These are phyloP conservation scores for Corchorus capsularis DNA, from an alignment of 345 rosid species.

Conservation along the genomic window DNA sequence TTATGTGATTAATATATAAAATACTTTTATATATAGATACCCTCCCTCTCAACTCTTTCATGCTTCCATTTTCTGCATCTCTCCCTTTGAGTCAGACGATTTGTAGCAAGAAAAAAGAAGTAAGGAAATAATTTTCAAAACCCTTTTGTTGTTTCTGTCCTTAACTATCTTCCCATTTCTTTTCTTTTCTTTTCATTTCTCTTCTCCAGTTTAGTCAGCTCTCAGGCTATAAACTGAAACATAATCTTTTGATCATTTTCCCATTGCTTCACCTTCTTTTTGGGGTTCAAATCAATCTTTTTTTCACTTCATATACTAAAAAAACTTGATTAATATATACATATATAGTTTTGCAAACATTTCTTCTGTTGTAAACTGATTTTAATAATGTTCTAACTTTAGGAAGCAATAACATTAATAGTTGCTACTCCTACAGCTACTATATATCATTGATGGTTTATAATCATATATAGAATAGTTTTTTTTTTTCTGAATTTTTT, in stretches of 20 bases:
- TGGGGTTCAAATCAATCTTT: conserved; percentile 27
- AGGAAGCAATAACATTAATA: not conserved
- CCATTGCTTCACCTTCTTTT: conserved; percentile 45
- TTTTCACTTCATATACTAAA: not conserved
- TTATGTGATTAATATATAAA: not conserved
- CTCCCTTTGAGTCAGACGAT: conserved; percentile 12
- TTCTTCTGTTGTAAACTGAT: not conserved
- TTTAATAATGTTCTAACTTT: not conserved
- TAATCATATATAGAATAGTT: not conserved
- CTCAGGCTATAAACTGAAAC: conserved; percentile 32
- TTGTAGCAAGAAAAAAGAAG: conserved; percentile 32
- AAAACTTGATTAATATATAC: not conserved
- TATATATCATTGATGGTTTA: too few relatives aligned
- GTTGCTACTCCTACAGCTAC: not conserved
- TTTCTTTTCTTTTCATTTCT: conserved; percentile 18
- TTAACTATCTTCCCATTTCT: conserved; percentile 10
- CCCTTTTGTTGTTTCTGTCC: conserved; percentile 26
- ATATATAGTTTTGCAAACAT: not conserved
- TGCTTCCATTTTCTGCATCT: conserved; percentile 48
- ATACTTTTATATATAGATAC: conserved; percentile 43
- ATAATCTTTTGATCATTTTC: conserved; percentile 24
- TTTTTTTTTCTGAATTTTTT: not conserved
- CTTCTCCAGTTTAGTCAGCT: conserved; percentile 43
- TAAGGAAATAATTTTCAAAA: conserved; percentile 22
- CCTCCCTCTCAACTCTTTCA: conserved; percentile 23